A percentile compares a stretch with the other conserved stretches of the same genome.
These are phyloP conservation scores for Blastobotrys apis DNA, from an alignment of 1,139 yeast genomes.

Conservation along the genomic window DNA sequence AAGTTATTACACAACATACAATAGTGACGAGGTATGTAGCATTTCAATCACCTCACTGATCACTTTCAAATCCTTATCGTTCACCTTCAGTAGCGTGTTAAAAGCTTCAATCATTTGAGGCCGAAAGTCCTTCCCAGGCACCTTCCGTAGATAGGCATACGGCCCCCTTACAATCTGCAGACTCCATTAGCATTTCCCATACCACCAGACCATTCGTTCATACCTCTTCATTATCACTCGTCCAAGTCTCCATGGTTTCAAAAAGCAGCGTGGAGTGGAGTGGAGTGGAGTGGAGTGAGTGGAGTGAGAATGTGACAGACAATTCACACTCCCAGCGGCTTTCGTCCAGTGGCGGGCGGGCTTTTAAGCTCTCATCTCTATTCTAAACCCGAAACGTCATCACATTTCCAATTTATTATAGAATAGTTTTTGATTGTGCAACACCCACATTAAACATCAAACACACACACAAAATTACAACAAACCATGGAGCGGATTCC, in stretches of 20 bases:
- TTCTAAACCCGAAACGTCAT: not conserved
- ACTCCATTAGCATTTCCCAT: too few relatives aligned
- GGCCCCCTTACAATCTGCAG: slow-evolving; percentile 46
- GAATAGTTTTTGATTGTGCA: too few relatives aligned
- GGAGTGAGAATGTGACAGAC: too few relatives aligned
- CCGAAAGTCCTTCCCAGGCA: slow-evolving; percentile 57
- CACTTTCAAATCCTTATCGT: slow-evolving; percentile 34
- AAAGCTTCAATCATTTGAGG: slow-evolving; percentile 47
- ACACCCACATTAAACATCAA: not conserved
- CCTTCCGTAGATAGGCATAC: slow-evolving; percentile 45
- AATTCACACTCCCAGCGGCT: not conserved
- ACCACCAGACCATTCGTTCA: too few relatives aligned
- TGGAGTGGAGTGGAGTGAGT: too few relatives aligned
- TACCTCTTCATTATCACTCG: slow-evolving; percentile 16
- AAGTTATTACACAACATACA: too few relatives aligned
- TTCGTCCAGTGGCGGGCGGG: not conserved
- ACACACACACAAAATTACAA: not conserved
- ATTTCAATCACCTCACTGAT: slow-evolving; percentile 49
- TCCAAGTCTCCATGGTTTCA: slow-evolving; percentile 16
- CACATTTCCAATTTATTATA: too few relatives aligned
- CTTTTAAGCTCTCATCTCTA: not conserved
- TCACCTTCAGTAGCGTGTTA: slow-evolving; percentile 45
- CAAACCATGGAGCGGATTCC: slow-evolving; percentile 7
- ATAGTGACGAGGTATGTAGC: slow-evolving; percentile 61
- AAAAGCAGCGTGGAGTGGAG: not conserved